phyloP scores from a whole-genome alignment of 1,139 yeast species.

The Debaryomyces singareniensis region DNA sequence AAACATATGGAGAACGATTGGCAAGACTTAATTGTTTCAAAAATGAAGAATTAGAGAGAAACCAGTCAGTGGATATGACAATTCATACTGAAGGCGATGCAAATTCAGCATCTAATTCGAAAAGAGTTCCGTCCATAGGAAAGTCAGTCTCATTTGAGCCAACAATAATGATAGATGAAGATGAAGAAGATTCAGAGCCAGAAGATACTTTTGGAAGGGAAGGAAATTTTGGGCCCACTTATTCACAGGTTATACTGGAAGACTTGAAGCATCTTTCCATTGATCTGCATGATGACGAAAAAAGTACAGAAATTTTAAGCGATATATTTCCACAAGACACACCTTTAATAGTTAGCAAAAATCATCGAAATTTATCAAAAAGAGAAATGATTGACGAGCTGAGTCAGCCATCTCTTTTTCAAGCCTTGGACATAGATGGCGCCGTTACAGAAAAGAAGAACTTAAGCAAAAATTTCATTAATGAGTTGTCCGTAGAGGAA shows the following conservation, averaged over 20 bases:
- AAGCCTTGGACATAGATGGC: background rate
- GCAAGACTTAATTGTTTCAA: slow-evolving; percentile 91
- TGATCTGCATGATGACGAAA: slow-evolving; percentile 15
- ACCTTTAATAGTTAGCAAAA: slow-evolving; percentile 34
- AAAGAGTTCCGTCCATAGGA: background rate
- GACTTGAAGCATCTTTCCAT: background rate
- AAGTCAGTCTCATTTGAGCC: background rate
- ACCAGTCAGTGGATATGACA: slow-evolving; percentile 2
- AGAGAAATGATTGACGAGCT: background rate
- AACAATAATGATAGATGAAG: too few species aligned
- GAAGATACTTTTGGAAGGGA: background rate
- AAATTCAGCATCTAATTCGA: background rate
- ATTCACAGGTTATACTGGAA: background rate
- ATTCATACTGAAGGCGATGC: background rate
- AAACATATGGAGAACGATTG: slow-evolving; percentile 83
- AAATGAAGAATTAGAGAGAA: slow-evolving; percentile 67
- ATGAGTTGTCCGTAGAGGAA: background rate
- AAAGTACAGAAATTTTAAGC: slow-evolving; percentile 35
- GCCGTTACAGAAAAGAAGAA: background rate
- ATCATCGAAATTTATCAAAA: slow-evolving; percentile 1
- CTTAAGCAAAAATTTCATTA: background rate
- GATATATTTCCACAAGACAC: slow-evolving; percentile 34
- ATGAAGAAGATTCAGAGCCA: background rate
- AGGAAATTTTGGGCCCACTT: background rate
- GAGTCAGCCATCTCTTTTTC: background rate